Conservation (phyloP, 768 basidiomycete genomes). For the Lentinula edodes region DNA sequence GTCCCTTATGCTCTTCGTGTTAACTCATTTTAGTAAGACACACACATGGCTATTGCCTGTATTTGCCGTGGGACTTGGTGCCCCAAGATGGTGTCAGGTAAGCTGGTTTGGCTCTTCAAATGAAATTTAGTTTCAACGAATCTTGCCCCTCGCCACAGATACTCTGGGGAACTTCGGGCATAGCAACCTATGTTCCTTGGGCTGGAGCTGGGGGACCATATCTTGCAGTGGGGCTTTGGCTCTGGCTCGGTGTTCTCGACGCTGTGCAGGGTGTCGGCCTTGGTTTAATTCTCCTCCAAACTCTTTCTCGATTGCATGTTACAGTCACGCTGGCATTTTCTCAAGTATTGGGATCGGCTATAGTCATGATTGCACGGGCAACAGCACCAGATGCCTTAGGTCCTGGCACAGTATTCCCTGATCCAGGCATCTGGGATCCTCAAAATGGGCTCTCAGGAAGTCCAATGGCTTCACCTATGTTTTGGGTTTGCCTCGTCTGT, state of each 20-base stretch:
- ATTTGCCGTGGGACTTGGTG: constrained; percentile 91
- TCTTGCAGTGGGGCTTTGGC: constrained; percentile 84
- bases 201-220: constrained; percentile 83
- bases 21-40: constrained; percentile 86
- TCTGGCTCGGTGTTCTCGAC: constrained; percentile 93
- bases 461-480: constrained; percentile 77
- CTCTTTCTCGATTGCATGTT: constrained; percentile 88
- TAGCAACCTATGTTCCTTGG: constrained; percentile 93
- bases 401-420: constrained; percentile 87
- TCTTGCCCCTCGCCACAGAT: constrained; percentile 38
- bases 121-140: not conserved
- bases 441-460: constrained; percentile 64
- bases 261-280: constrained; percentile 93
- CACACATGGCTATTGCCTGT: constrained; percentile 95
- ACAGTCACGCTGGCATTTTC: constrained; percentile 90
- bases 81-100: constrained; percentile 93
- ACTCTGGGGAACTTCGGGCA: constrained; percentile 92
- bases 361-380: constrained; percentile 90
- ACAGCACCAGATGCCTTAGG: constrained; percentile 89
- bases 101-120: constrained; percentile 7
- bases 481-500: constrained; percentile 81
- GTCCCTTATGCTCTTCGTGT: constrained; percentile 64
- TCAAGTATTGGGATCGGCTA: constrained; percentile 83
- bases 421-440: constrained; percentile 89
- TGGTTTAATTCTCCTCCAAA: constrained; percentile 88